Evolutionary conservation across 768 basidiomycete species (phyloP).

Genomic region (Trametes punicea): DNA sequence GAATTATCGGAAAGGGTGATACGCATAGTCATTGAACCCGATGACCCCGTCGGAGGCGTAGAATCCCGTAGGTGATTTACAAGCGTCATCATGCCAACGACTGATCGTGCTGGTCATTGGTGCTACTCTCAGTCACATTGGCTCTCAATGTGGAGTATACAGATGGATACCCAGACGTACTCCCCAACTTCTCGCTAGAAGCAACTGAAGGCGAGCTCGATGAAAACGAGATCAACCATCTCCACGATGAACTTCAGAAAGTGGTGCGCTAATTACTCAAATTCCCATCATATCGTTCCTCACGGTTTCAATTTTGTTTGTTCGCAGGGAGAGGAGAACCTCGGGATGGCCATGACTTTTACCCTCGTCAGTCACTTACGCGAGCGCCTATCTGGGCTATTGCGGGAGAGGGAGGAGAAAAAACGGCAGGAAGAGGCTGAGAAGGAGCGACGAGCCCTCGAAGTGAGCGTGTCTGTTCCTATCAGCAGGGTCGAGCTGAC

Average conservation of each 20-base stretch:
- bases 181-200: slow-evolving; percentile 72
- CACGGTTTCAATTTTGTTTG: not conserved
- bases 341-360: slow-evolving; percentile 98
- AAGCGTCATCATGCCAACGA: slow-evolving; percentile 9
- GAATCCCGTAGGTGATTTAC: slow-evolving; percentile 46
- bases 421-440: slow-evolving; percentile 64
- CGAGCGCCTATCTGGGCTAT: slow-evolving; percentile 66
- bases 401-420: slow-evolving; percentile 55
- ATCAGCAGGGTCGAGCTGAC: not conserved
- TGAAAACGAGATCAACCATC: slow-evolving; percentile 49
- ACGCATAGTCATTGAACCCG: slow-evolving; percentile 84
- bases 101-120: slow-evolving; percentile 3
- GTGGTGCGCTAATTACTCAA: slow-evolving; percentile 41
- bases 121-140: slow-evolving; percentile 67
- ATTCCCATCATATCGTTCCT: no score
- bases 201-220: slow-evolving; percentile 58
- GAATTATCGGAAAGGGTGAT: slow-evolving; percentile 82
- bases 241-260: slow-evolving; percentile 55
- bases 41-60: slow-evolving; percentile 62
- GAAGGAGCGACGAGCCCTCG: slow-evolving; percentile 67
- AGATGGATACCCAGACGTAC: slow-evolving; percentile 76
- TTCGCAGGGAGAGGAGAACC: slow-evolving; percentile 72
- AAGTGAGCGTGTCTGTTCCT: slow-evolving; percentile 45
- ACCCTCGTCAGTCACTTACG: slow-evolving; percentile 84
- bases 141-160: slow-evolving; percentile 74